A percentile compares a stretch with the other conserved stretches of the same genome.
Conservation (phyloP, 805 yeast species). For the Lachancea kluyveri region DNA sequence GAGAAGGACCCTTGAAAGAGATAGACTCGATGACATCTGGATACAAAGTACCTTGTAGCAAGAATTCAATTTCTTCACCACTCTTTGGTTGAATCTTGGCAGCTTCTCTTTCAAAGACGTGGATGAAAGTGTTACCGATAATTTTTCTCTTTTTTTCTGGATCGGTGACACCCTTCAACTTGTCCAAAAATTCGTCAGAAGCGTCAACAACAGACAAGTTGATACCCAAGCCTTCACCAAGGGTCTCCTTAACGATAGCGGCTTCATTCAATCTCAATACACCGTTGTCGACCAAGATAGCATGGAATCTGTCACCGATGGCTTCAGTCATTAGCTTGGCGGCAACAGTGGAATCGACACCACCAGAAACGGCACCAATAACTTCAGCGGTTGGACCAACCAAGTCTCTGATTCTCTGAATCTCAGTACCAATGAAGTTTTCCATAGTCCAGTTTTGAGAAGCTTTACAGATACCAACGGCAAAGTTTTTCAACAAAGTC, state of each 20-base stretch:
- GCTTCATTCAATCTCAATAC: slow-evolving; percentile 95
- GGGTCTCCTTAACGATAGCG: slow-evolving; percentile 75
- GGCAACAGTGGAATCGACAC: slow-evolving; percentile 98
- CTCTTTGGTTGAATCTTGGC: slow-evolving; percentile 82
- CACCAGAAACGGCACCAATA: slow-evolving; percentile 99
- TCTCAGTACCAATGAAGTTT: slow-evolving; percentile 95
- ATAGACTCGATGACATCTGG: slow-evolving; percentile 98
- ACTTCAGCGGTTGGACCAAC: slow-evolving; percentile 99
- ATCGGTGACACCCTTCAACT: slow-evolving; percentile 90
- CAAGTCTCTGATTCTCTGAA: slow-evolving; percentile 79
- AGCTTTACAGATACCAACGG: slow-evolving; percentile 83
- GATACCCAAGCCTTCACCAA: slow-evolving; percentile 90
- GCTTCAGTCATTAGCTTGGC: slow-evolving; percentile 98
- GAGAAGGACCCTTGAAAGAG: slow-evolving; percentile 99
- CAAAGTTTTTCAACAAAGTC: slow-evolving; percentile 81
- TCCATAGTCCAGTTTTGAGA: slow-evolving; percentile 94
- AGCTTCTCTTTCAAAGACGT: slow-evolving; percentile 95
- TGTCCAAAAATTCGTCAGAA: slow-evolving; percentile 75
- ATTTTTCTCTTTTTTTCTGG: slow-evolving; percentile 99
- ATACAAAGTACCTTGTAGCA: slow-evolving; percentile 94
- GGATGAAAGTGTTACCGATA: slow-evolving; percentile 96
- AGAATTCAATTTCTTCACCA: slow-evolving; percentile 85
- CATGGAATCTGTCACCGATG: slow-evolving; percentile 97
- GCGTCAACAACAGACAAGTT: slow-evolving; percentile 94
- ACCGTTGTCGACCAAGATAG: slow-evolving; percentile 96